Evolutionary conservation across 805 yeast species (phyloP).

Genomic region (Candida odintsovae): DNA sequence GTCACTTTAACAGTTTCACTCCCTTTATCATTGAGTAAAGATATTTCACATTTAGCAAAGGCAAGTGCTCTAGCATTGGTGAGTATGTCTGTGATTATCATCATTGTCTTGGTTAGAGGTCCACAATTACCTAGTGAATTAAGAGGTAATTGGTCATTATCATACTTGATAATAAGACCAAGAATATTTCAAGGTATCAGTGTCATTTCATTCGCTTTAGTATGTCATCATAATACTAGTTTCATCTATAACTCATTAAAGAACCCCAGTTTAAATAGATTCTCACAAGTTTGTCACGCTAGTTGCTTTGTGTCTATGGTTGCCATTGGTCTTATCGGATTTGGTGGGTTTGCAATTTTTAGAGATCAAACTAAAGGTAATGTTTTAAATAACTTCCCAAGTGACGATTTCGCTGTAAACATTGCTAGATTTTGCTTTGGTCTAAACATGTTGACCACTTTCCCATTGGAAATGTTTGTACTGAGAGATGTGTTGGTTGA

Average conservation of each 20-base stretch:
- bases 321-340: slow-evolving; percentile 72
- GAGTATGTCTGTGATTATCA: slow-evolving; percentile 76
- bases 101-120: slow-evolving; percentile 68
- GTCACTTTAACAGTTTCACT: slow-evolving; percentile 71
- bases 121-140: slow-evolving; percentile 47
- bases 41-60: slow-evolving; percentile 79
- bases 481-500: slow-evolving; percentile 83
- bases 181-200: slow-evolving; percentile 84
- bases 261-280: slow-evolving; percentile 70
- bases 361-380: slow-evolving; percentile 81
- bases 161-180: slow-evolving; percentile 48
- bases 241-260: slow-evolving; percentile 81
- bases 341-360: slow-evolving; percentile 72
- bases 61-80: slow-evolving; percentile 82
- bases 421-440: slow-evolving; percentile 90
- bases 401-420: slow-evolving; percentile 68
- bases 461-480: slow-evolving; percentile 87
- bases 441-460: slow-evolving; percentile 85
- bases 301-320: slow-evolving; percentile 78
- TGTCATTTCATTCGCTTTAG: slow-evolving; percentile 93
- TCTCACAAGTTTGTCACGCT: slow-evolving; percentile 73
- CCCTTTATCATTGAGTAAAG: slow-evolving; percentile 75
- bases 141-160: slow-evolving; percentile 41
- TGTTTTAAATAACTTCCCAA: slow-evolving; percentile 78
- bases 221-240: slow-evolving; percentile 91